Evolutionary conservation across 768 basidiomycete species (phyloP).

Genomic region (Hysterangium stoloniferum): DNA sequence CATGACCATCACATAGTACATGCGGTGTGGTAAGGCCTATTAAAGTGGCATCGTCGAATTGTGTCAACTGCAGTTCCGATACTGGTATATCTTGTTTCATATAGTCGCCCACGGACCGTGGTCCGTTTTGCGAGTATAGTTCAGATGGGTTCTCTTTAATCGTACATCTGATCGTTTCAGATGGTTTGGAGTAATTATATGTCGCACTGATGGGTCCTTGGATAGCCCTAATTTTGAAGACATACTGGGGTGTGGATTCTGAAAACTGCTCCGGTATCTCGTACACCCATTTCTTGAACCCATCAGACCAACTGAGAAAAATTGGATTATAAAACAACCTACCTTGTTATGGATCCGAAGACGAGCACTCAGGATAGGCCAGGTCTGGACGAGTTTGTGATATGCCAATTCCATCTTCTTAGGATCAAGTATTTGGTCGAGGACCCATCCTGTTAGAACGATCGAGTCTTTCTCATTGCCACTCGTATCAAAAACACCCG

Average conservation of each 20-base stretch:
- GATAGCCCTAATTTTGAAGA: constrained; percentile 4
- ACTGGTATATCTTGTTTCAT: constrained; percentile 10
- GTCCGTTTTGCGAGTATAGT: constrained; percentile 10
- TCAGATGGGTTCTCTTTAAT: constrained; percentile 2
- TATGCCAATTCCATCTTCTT: constrained; percentile 8
- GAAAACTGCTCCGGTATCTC: constrained; percentile 7
- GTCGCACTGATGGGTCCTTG: background rate
- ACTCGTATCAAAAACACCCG: constrained; percentile 11
- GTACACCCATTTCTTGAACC: constrained; percentile 11
- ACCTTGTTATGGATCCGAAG: constrained; percentile 6
- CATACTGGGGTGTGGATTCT: background rate
- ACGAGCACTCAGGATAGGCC: constrained; percentile 12
- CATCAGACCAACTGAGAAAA: background rate
- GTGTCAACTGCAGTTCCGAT: constrained; percentile 6
- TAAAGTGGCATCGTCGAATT: constrained; percentile 10
- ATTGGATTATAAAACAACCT: background rate
- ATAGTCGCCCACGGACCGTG: constrained; percentile 7
- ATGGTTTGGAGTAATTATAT: background rate
- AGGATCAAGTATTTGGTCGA: constrained; percentile 7
- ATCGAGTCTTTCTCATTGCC: constrained; percentile 13
- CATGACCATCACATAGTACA: constrained; percentile 13
- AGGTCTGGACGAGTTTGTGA: constrained; percentile 4
- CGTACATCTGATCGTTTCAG: constrained; percentile 1
- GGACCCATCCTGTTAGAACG: constrained; percentile 11
- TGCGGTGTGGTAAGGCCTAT: constrained; percentile 13